Conservation (phyloP, 139 green algal species). For the Chlorella vulgaris region DNA sequence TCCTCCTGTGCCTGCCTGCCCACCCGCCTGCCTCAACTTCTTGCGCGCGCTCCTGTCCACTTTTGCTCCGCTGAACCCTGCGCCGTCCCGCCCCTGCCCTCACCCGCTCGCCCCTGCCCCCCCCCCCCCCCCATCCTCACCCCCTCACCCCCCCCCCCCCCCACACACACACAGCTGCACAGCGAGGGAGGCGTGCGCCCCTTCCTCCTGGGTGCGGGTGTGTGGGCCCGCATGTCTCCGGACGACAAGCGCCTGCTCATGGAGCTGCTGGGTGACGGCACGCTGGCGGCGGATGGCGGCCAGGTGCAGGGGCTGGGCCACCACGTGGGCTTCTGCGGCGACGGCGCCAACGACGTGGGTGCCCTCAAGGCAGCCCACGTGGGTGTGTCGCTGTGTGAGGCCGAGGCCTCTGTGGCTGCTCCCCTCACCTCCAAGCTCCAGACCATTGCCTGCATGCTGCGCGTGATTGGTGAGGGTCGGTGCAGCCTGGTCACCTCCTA, state of each 20-base stretch:
- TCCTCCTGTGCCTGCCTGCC: no score
- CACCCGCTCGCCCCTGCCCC: background rate
- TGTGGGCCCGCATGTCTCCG: conserved; percentile 87
- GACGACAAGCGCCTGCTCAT: conserved; percentile 93
- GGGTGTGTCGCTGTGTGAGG: conserved; percentile 84
- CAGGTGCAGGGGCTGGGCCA: conserved; percentile 52
- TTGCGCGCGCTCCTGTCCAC: no score
- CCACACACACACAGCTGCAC: conserved; percentile 58
- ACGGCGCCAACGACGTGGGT: conserved; percentile 98
- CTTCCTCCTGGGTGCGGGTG: conserved; percentile 63
- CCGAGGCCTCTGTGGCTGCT: conserved; percentile 87
- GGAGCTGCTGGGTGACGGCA: conserved; percentile 72
- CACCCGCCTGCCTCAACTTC: no score
- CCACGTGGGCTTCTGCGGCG: conserved; percentile 89
- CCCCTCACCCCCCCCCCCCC: conserved; percentile 55
- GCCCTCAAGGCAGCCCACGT: conserved; percentile 89
- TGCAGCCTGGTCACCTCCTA: conserved; percentile 69
- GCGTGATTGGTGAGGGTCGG: conserved; percentile 70
- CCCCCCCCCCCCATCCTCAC: background rate
- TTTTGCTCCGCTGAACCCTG: no score
- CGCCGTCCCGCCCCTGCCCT: no score
- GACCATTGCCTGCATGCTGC: conserved; percentile 69
- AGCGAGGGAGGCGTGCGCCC: conserved; percentile 64
- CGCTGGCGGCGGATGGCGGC: conserved; percentile 63
- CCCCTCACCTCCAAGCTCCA: conserved; percentile 88